Conservation (phyloP, 495 filamentous ascomycete genomes). For the Aspergillus steynii region DNA sequence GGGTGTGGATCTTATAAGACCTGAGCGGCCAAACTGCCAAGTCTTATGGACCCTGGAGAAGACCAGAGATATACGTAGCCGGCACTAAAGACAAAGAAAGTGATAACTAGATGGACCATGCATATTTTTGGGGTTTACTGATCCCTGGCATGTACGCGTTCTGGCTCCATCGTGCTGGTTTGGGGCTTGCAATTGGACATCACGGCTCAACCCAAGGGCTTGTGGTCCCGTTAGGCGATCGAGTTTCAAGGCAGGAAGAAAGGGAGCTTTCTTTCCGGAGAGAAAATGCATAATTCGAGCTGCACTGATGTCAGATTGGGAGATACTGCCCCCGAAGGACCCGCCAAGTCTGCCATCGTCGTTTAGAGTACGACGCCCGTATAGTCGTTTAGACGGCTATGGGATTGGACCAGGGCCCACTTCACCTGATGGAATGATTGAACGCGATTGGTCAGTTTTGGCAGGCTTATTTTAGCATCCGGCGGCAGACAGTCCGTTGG, state of each 20-base stretch:
- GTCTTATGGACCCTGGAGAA: not conserved
- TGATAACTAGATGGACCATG: not conserved
- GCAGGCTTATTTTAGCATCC: not conserved
- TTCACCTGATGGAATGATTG: too few relatives aligned
- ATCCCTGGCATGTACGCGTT: not conserved
- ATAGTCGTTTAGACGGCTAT: not conserved
- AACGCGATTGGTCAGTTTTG: not conserved
- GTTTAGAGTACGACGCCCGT: conserved; percentile 2
- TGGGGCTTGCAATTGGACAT: not conserved
- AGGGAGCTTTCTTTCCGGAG: not conserved
- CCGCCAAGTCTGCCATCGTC: not conserved
- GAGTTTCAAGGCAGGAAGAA: not conserved
- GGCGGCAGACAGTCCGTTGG: too few relatives aligned
- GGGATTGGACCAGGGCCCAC: not conserved
- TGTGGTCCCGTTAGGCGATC: not conserved
- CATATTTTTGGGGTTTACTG: not conserved
- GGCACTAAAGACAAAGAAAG: not conserved
- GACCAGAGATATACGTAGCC: not conserved
- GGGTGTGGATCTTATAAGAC: not conserved
- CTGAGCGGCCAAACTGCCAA: not conserved
- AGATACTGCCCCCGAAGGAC: not conserved
- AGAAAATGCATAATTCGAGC: not conserved
- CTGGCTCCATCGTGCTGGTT: not conserved
- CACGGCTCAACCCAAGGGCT: not conserved
- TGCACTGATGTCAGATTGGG: not conserved